Evolutionary conservation across 768 basidiomycete species (phyloP).

Genomic region (Boletus vermiculosoides): DNA sequence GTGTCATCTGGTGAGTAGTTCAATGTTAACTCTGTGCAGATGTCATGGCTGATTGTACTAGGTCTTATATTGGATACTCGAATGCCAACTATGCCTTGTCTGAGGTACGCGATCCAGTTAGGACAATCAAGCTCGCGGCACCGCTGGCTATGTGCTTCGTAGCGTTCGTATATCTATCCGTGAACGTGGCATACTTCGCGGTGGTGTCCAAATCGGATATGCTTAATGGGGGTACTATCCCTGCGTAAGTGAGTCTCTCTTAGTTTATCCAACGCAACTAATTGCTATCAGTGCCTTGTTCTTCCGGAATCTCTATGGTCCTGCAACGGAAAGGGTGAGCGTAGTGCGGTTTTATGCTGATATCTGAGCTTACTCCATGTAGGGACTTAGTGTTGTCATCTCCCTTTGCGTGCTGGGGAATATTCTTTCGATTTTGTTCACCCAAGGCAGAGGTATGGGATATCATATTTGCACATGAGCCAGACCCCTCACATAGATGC

Average conservation of each 20-base stretch:
- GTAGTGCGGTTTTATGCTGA: not conserved
- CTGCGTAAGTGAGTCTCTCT: slow-evolving; percentile 50
- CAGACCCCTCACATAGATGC: slow-evolving; percentile 3
- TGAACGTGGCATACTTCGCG: slow-evolving; percentile 73
- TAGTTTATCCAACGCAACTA: not conserved
- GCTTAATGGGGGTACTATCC: slow-evolving; percentile 57
- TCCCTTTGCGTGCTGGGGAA: slow-evolving; percentile 66
- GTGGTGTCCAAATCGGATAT: slow-evolving; percentile 73
- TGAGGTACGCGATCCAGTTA: slow-evolving; percentile 63
- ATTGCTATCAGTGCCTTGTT: slow-evolving; percentile 53
- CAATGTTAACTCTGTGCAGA: not conserved
- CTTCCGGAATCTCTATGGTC: slow-evolving; percentile 72
- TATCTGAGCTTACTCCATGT: slow-evolving; percentile 1
- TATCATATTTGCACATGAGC: not conserved
- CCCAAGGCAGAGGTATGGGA: slow-evolving; percentile 58
- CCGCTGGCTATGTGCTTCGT: slow-evolving; percentile 63
- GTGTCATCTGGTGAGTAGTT: slow-evolving; percentile 59
- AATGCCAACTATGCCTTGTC: slow-evolving; percentile 76
- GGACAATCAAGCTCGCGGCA: slow-evolving; percentile 58
- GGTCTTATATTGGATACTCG: slow-evolving; percentile 72
- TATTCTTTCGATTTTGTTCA: slow-evolving; percentile 59
- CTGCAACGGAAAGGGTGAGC: slow-evolving; percentile 54
- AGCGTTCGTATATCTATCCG: slow-evolving; percentile 57
- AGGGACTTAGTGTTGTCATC: slow-evolving; percentile 62
- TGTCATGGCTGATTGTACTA: slow-evolving; percentile 21